A percentile compares a stretch with the other conserved stretches of the same genome.
Evolutionary conservation across 306 rosid genomes (phyloP).

Genomic region (Cercis canadensis): DNA sequence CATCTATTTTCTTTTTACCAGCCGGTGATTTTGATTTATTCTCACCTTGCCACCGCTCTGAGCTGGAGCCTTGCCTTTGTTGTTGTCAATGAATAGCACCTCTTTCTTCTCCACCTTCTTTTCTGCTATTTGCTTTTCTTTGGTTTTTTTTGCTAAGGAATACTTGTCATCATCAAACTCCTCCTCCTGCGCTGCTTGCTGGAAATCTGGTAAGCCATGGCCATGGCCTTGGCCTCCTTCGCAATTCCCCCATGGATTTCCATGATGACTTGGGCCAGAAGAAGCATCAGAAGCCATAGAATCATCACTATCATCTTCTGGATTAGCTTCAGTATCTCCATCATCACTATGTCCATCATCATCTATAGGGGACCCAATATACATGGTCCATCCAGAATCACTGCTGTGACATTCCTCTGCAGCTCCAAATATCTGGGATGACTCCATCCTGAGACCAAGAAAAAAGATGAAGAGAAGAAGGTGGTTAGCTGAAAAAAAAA

Average conservation of each 20-base stretch:
- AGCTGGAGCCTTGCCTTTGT: conserved; percentile 45
- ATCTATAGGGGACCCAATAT: conserved; percentile 71
- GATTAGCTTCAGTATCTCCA: conserved; percentile 17
- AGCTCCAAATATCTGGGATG: conserved; percentile 58
- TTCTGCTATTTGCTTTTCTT: conserved; percentile 41
- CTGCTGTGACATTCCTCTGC: conserved; percentile 90
- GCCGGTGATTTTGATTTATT: conserved; percentile 35
- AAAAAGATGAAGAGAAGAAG: conserved; percentile 10
- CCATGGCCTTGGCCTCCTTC: conserved; percentile 2
- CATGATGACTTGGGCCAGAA: conserved; percentile 69
- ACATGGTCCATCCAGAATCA: conserved; percentile 99
- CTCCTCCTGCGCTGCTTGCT: conserved; percentile 8
- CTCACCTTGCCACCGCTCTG: conserved; percentile 50
- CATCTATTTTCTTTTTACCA: conserved; percentile 42
- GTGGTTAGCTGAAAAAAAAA: not conserved
- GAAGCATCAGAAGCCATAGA: conserved; percentile 99
- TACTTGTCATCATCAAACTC: conserved; percentile 38
- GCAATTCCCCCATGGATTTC: conserved; percentile 28
- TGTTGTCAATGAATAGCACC: conserved; percentile 8
- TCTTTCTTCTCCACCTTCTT: conserved; percentile 48
- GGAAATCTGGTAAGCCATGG: conserved; percentile 29
- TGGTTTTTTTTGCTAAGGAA: conserved; percentile 37
- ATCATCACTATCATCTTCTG: conserved; percentile 76
- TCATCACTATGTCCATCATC: conserved; percentile 40
- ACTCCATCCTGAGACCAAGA: conserved; percentile 58